phyloP scores from a whole-genome alignment of 345 rosid genomes.

The Cardiospermum halicacabum region DNA sequence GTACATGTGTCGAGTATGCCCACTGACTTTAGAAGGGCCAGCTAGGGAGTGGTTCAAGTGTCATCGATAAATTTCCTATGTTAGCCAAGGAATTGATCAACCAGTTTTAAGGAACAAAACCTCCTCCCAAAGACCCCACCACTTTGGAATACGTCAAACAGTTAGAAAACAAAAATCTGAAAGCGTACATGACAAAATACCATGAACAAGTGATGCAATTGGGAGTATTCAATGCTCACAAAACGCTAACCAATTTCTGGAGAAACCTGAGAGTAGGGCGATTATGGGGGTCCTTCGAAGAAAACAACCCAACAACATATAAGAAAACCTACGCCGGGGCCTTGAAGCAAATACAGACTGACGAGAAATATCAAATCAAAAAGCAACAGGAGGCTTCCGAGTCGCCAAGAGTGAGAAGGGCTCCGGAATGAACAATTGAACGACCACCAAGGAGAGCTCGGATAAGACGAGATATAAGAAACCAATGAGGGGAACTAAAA shows the following conservation, averaged over 20 bases:
- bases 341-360: no score
- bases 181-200: background rate
- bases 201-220: background rate
- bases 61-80: no score
- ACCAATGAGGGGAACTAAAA: no score
- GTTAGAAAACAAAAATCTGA: background rate
- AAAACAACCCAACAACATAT: background rate
- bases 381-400: no score
- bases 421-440: no score
- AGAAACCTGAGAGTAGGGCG: background rate
- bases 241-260: background rate
- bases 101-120: background rate
- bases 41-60: no score
- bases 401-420: no score
- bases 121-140: background rate
- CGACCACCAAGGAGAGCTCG: no score
- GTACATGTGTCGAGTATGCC: no score
- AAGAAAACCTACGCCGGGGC: background rate
- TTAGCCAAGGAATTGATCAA: background rate
- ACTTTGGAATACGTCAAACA: background rate
- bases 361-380: no score
- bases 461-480: no score
- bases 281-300: background rate
- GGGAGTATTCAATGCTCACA: background rate
- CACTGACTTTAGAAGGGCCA: no score